Base-by-base conservation (phyloP, 169 alveolate genomes). In the Ichthyophthirius multifiliis region DNA sequence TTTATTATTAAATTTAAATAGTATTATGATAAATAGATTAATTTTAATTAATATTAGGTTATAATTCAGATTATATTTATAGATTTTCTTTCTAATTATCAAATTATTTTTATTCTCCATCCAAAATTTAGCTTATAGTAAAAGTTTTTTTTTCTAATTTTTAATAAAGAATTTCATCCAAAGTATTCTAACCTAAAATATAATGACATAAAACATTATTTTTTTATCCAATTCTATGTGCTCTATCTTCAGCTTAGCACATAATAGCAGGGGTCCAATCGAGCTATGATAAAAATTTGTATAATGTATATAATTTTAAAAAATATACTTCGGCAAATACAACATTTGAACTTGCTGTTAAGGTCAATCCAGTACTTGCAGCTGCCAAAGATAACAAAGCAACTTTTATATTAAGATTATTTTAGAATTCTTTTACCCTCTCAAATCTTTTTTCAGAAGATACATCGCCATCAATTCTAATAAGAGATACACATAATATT, bases 221-320 rank as follows among this genome's bases (percentile, higher is more conserved):
- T 46, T 76, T 82, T 78, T 93, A 85, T 4, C 97, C 97, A 39
- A 90, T 90, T 76, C 97, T 86, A 82, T 93, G 97, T 0, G 93
- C 95, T 83, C 97, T 90, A 65, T 93, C 97, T 83, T 93, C 97
- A 10, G 97, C 97, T 79, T 93, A 82, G n/a, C 76, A 30, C 95
- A 93, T 93, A 1, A 88, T 74, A 3, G 92, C 89, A 16, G 97
- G 97, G 34, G 92, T 93, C 93, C 92, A 90, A 74, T 63, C 75
- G 90, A 67, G 43, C 77, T 67, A 67, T 18, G 32, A 83, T 74
- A 76, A 48, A 81, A 32, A 2, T 55, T 55, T 47, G 27, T 23
- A 27, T 4, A 2, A 27, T 20, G 34, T 1, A 20, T 23, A n/a
- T 27, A 55, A 13, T 1, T 10, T 27, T 16, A 27, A 27, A 18